Percentiles rank a stretch among this genome's conserved stretches.
These are phyloP conservation scores for Rosa multiflora DNA, from an alignment of 306 rosid species.

Conservation along the genomic window DNA sequence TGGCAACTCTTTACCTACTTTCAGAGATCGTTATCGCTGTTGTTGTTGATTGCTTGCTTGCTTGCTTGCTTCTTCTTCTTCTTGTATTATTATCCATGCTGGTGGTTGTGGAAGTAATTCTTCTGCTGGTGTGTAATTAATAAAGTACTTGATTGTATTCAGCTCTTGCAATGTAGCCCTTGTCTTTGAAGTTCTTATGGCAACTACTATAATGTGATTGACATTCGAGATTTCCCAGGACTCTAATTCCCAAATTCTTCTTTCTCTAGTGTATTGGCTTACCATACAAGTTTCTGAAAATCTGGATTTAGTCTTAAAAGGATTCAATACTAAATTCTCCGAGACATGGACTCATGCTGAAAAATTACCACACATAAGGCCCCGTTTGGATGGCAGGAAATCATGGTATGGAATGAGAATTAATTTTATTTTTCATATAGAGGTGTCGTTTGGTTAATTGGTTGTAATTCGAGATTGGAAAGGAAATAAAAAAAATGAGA, in stretches of 20 bases:
- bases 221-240: background rate
- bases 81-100: slow-evolving; percentile 8
- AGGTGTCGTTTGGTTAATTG: no score
- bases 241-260: background rate
- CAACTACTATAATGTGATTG: background rate
- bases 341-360: background rate
- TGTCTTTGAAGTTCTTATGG: background rate
- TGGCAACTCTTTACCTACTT: background rate
- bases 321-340: background rate
- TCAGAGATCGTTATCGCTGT: background rate
- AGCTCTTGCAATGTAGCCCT: background rate
- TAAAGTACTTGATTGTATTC: background rate
- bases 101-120: slow-evolving; percentile 5
- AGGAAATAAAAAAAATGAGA: no score
- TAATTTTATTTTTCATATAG: no score
- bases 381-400: no score
- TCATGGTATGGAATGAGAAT: no score
- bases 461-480: no score
- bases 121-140: slow-evolving; percentile 10
- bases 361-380: background rate
- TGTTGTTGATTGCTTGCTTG: background rate
- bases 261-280: background rate
- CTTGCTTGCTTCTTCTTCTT: background rate
- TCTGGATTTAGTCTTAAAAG: no score
- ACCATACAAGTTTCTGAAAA: no score